These are phyloP conservation scores for Erigeron canadensis DNA, from an alignment of 129 eudicot genomes.

Conservation along the genomic window DNA sequence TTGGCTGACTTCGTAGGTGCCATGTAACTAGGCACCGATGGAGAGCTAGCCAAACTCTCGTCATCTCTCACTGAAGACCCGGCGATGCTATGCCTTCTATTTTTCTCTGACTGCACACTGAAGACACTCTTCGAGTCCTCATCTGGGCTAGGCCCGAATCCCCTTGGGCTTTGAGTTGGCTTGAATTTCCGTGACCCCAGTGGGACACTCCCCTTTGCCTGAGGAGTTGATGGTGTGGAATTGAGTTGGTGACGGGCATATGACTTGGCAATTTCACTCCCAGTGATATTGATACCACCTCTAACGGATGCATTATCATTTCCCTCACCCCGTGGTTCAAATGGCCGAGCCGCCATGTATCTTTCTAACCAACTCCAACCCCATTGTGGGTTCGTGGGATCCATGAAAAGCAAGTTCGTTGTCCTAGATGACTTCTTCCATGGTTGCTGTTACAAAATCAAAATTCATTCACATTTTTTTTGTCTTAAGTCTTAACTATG, in stretches of 20 bases:
- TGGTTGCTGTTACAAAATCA: conserved; percentile 53
- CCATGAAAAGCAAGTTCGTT: conserved; percentile 75
- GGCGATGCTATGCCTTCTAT: conserved; percentile 78
- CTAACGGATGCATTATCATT: conserved; percentile 52
- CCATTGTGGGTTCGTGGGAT: conserved; percentile 96
- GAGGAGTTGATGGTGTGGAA: conserved; percentile 57
- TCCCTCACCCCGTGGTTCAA: conserved; percentile 44
- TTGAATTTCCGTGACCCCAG: conserved; percentile 45
- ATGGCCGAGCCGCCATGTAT: conserved; percentile 74
- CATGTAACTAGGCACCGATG: conserved; percentile 86
- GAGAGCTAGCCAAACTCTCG: conserved; percentile 85
- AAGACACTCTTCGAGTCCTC: conserved; percentile 60
- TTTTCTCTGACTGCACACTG: conserved; percentile 75
- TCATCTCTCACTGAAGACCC: conserved; percentile 81
- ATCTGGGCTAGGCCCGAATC: conserved; percentile 50
- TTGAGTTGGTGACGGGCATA: conserved; percentile 80
- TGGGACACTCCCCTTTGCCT: conserved; percentile 35
- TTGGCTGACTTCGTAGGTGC: conserved; percentile 80
- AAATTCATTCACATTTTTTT: not conserved
- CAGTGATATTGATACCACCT: conserved; percentile 34
- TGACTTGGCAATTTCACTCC: conserved; percentile 75
- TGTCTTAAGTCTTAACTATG: not conserved
- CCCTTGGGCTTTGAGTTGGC: conserved; percentile 54
- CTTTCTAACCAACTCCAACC: conserved; percentile 99
- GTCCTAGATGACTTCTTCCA: conserved; percentile 76